Evolutionary conservation across 2,329 filamentous ascomycete species (phyloP), one percentile per base, ranked within the genome.

Genomic region (Microdochium paspali): DNA sequence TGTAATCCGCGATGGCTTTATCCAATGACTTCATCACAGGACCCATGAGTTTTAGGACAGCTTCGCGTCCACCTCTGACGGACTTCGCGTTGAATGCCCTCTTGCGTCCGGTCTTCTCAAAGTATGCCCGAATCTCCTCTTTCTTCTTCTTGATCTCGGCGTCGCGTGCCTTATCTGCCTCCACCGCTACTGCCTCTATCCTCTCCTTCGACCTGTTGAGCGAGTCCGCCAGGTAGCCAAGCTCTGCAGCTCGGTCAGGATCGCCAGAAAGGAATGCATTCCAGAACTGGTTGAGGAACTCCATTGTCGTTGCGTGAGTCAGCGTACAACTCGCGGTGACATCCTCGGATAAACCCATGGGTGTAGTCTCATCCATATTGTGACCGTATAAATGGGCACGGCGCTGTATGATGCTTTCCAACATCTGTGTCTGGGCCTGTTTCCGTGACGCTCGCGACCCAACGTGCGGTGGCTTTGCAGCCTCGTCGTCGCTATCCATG

Each of bases 271-370:
- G 75, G 60, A 95, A 98, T 0, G 90, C 82, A 28, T 80, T 78
- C 91, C 91, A 98, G 70, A 98, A 98, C 64, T 97, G 94, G 57
- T 91, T 87, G n/a, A 98, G 71, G 59, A 97, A 98, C 61, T 98
- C 93, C 31, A 87, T 85, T 0, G 89, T 94, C 0, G 93, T 98
- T 46, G 90, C 90, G 62, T 97, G 90, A 0, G 91, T 95, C 47
- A 81, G 65, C 35, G 67, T 68, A 54, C 79, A 82, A 47, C 78
- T 78, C 40, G 82, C 73, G 3, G 78, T 70, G 20, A 85, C 69
- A 2, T 77, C 72, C 2, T 68, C 58, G 3, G 83, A 70, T 23
- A 83, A 56, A 10, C 73, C 71, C 80, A 74, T 85, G 54, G 66
- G 76, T 46, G 62, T 73, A 55, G 57, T 71, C 58, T 66, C 68